These are phyloP conservation scores for Selaginella moellendorffii DNA, from an alignment of 75 land plant species.

Conservation along the genomic window DNA sequence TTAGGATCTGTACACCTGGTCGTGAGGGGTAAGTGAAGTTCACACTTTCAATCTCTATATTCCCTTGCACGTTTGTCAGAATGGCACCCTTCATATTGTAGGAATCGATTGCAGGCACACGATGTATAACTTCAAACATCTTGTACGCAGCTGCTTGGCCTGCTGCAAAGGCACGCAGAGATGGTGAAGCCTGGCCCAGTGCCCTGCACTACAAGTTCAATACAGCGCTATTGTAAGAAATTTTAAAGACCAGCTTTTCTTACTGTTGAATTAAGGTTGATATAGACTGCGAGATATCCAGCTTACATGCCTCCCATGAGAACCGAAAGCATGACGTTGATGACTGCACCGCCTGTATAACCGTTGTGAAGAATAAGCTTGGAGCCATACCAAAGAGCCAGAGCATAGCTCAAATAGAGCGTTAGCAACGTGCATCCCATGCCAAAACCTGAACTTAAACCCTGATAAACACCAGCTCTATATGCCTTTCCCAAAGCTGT, in stretches of 20 bases:
- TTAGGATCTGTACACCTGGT: background rate
- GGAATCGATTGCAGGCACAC: background rate
- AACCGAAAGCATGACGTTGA: slow-evolving; percentile 2
- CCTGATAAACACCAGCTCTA: slow-evolving; percentile 2
- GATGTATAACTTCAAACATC: slow-evolving; percentile 7
- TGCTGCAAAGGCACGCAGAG: slow-evolving; percentile 7
- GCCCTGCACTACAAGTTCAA: slow-evolving; percentile 7
- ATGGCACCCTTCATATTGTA: slow-evolving; percentile 1
- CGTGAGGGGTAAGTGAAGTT: slow-evolving; percentile 6
- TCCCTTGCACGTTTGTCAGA: background rate
- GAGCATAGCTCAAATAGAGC: slow-evolving; percentile 3
- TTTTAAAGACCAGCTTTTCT: no score
- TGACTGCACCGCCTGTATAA: background rate
- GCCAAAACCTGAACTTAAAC: background rate
- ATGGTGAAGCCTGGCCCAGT: slow-evolving; percentile 1
- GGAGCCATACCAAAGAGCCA: slow-evolving; percentile 10
- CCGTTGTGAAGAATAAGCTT: slow-evolving; percentile 2
- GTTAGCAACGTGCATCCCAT: background rate
- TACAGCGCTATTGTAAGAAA: background rate
- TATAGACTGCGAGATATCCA: background rate
- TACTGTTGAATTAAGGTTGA: no score
- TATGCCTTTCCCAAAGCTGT: slow-evolving; percentile 9
- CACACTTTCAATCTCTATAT: background rate
- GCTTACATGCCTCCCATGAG: slow-evolving; percentile 10
- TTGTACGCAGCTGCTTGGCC: slow-evolving; percentile 7